These are phyloP conservation scores for Phytophthora ohioensis DNA, from an alignment of 352 stramenopile species.

Conservation along the genomic window DNA sequence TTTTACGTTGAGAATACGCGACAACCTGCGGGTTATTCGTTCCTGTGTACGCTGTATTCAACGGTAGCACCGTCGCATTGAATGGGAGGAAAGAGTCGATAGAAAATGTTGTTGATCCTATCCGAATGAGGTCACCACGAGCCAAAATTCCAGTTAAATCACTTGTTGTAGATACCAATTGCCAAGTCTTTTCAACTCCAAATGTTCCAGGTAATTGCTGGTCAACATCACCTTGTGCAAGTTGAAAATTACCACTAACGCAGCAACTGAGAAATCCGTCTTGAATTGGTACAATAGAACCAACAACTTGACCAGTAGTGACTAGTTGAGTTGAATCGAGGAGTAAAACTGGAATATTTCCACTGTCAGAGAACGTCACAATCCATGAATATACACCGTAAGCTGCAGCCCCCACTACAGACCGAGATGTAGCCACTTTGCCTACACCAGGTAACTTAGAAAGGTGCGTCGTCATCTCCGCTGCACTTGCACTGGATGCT, in stretches of 20 bases:
- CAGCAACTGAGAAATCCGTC: background rate
- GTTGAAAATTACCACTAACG: background rate
- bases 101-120: background rate
- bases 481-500: background rate
- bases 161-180: background rate
- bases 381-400: constrained; percentile 19
- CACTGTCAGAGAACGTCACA: constrained; percentile 16
- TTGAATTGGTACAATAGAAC: background rate
- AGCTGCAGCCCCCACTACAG: background rate
- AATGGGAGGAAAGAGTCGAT: constrained; percentile 1
- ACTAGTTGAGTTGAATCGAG: background rate
- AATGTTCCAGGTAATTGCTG: background rate
- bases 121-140: constrained; percentile 6
- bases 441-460: background rate
- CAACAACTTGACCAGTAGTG: background rate
- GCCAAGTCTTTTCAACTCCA: background rate
- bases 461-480: background rate
- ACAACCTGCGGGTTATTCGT: background rate
- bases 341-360: constrained; percentile 3
- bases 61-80: background rate
- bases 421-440: background rate
- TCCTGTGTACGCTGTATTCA: background rate
- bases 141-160: background rate
- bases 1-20: constrained; percentile 2
- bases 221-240: background rate